These are phyloP conservation scores for Solanum appendiculatum DNA, from an alignment of 257 asterid species.

Conservation along the genomic window DNA sequence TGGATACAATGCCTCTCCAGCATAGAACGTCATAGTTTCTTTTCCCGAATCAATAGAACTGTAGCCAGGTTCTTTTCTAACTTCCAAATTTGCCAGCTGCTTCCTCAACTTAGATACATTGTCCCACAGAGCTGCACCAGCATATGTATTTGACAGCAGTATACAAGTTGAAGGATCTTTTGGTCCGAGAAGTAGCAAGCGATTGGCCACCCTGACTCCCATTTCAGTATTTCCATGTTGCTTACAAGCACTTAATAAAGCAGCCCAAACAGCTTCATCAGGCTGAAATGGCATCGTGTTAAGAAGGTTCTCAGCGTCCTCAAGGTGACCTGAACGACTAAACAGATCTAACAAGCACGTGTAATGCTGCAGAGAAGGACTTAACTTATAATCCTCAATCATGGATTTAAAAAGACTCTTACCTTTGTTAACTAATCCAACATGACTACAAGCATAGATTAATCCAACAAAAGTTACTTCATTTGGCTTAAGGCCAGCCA, in stretches of 20 bases:
- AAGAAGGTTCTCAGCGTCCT: slow-evolving; percentile 52
- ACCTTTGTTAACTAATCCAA: slow-evolving; percentile 59
- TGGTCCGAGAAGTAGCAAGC: slow-evolving; percentile 41
- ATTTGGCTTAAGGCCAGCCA: slow-evolving; percentile 50
- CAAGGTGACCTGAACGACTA: slow-evolving; percentile 55
- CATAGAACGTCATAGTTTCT: slow-evolving; percentile 56
- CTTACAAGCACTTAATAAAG: slow-evolving; percentile 53
- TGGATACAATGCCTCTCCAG: slow-evolving; percentile 49
- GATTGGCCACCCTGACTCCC: slow-evolving; percentile 59
- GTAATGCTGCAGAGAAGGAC: slow-evolving; percentile 63
- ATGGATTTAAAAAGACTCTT: slow-evolving; percentile 50
- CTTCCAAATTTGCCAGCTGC: slow-evolving; percentile 35
- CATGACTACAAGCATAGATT: slow-evolving; percentile 75
- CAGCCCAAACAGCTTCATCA: slow-evolving; percentile 76
- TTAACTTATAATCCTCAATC: slow-evolving; percentile 45
- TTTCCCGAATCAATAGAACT: slow-evolving; percentile 56
- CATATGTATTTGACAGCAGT: slow-evolving; percentile 54
- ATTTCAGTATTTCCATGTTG: slow-evolving; percentile 31
- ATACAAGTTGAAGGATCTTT: slow-evolving; percentile 50
- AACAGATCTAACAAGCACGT: slow-evolving; percentile 79
- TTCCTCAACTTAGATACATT: slow-evolving; percentile 47
- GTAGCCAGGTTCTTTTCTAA: slow-evolving; percentile 61
- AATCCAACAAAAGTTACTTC: slow-evolving; percentile 71
- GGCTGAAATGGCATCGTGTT: slow-evolving; percentile 59
- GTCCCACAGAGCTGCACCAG: slow-evolving; percentile 57